These are phyloP conservation scores for Penicillium arizonense DNA, from an alignment of 495 filamentous ascomycete species.

Conservation along the genomic window DNA sequence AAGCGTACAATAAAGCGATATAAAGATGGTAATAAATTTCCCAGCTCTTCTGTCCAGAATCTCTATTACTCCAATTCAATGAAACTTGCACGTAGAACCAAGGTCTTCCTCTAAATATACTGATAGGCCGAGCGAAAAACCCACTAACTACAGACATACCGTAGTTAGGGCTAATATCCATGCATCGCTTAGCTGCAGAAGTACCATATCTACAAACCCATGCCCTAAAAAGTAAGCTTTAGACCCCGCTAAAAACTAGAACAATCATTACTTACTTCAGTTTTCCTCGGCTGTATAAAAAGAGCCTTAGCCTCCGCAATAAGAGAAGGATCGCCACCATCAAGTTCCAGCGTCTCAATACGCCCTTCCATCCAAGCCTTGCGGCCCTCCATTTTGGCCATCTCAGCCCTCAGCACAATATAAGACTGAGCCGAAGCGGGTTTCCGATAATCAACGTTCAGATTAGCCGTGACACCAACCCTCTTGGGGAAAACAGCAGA, in stretches of 20 bases:
- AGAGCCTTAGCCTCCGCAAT: conserved; percentile 75
- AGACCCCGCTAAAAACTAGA: not conserved
- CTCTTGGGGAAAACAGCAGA: conserved; percentile 82
- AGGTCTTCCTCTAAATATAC: no score
- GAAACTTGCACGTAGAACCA: no score
- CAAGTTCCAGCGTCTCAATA: conserved; percentile 72
- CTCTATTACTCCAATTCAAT: no score
- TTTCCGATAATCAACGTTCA: conserved; percentile 81
- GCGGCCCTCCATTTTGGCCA: conserved; percentile 81
- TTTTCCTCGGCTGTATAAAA: conserved; percentile 82
- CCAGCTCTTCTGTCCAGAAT: no score
- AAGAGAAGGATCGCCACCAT: conserved; percentile 55
- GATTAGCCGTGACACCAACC: conserved; percentile 81
- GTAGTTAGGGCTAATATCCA: no score
- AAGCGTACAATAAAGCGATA: no score
- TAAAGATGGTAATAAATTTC: no score
- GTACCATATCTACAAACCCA: no score
- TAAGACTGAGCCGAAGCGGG: conserved; percentile 70
- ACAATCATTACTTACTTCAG: conserved; percentile 54
- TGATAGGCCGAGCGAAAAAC: no score
- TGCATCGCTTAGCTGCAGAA: no score
- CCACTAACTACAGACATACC: no score
- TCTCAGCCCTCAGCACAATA: conserved; percentile 72
- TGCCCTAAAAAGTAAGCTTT: no score
- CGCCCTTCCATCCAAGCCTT: conserved; percentile 91